A percentile compares a stretch with the other conserved stretches of the same genome.
These are phyloP conservation scores for Pythium folliculosum DNA, from an alignment of 352 stramenopile species.

Conservation along the genomic window DNA sequence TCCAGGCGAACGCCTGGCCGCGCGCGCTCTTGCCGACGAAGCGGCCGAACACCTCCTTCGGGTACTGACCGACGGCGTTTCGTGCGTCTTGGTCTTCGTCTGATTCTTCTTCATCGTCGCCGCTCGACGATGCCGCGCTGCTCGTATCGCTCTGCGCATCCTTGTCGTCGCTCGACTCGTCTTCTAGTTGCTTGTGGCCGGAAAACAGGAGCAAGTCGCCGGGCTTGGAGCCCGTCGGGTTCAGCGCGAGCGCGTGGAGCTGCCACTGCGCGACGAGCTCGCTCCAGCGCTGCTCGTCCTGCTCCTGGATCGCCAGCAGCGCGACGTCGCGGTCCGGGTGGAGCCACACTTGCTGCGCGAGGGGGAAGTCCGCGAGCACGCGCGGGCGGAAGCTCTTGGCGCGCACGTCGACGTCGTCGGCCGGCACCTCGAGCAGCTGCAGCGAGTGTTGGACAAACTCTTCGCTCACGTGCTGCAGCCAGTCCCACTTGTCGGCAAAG, in stretches of 20 bases:
- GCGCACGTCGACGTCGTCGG: slow-evolving; percentile 1
- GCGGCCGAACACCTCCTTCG: slow-evolving; percentile 51
- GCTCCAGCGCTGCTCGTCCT: slow-evolving; percentile 30
- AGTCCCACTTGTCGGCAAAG: slow-evolving; percentile 78
- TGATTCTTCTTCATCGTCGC: slow-evolving; percentile 8
- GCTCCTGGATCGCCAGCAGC: slow-evolving; percentile 52
- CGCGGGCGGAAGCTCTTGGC: slow-evolving; percentile 23
- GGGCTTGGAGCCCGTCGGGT: slow-evolving; percentile 21
- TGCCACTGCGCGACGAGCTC: slow-evolving; percentile 30
- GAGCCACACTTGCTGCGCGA: slow-evolving; percentile 52
- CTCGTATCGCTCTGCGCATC: slow-evolving; percentile 1
- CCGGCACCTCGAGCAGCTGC: slow-evolving; percentile 47
- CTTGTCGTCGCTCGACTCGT: neutral
- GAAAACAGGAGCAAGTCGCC: slow-evolving; percentile 55
- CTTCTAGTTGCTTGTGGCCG: slow-evolving; percentile 45
- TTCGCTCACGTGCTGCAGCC: slow-evolving; percentile 82
- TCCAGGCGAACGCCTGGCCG: slow-evolving; percentile 76
- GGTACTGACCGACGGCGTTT: slow-evolving; percentile 34
- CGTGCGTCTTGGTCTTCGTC: slow-evolving; percentile 19
- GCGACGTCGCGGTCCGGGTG: slow-evolving; percentile 62
- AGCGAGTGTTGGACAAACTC: slow-evolving; percentile 73
- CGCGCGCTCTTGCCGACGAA: slow-evolving; percentile 63
- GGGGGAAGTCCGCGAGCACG: slow-evolving; percentile 58
- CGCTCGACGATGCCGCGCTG: neutral
- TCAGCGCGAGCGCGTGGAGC: slow-evolving; percentile 44